Percentiles rank a stretch among this genome's conserved stretches.
These are phyloP conservation scores for Phytophthora boehmeriae DNA, from an alignment of 352 stramenopile species.

Conservation along the genomic window DNA sequence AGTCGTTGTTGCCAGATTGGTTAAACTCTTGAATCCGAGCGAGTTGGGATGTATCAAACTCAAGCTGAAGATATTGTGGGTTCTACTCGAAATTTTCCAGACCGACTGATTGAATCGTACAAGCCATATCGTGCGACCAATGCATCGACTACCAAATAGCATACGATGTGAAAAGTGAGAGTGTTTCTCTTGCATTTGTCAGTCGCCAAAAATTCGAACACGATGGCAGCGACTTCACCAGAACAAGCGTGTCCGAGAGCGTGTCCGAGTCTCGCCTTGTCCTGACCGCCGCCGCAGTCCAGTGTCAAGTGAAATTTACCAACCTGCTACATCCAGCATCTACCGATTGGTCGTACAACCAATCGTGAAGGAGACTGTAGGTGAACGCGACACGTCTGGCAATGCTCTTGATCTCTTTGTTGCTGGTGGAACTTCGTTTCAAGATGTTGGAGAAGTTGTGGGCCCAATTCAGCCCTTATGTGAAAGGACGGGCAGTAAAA, in stretches of 20 bases:
- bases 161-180: conserved; percentile 1
- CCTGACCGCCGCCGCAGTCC: neutral
- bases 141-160: conserved; percentile 1
- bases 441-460: conserved; percentile 4
- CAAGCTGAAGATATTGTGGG: neutral
- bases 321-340: neutral
- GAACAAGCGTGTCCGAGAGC: neutral
- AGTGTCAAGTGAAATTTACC: conserved; percentile 2
- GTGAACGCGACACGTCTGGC: conserved; percentile 4
- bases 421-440: conserved; percentile 6
- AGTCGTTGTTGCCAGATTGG: neutral
- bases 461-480: conserved; percentile 4
- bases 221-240: no score
- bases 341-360: conserved; percentile 6
- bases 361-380: conserved; percentile 7
- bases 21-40: neutral
- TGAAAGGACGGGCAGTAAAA: conserved; percentile 9
- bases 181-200: conserved; percentile 1
- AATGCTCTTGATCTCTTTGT: conserved; percentile 5
- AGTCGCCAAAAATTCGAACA: conserved; percentile 1
- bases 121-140: neutral
- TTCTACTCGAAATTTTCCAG: no score
- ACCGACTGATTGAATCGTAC: neutral
- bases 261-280: conserved; percentile 1
- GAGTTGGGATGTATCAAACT: neutral